A percentile compares a stretch with the other conserved stretches of the same genome.
phyloP scores from a whole-genome alignment of 331 rosid genomes.

The Saraca asoca region DNA sequence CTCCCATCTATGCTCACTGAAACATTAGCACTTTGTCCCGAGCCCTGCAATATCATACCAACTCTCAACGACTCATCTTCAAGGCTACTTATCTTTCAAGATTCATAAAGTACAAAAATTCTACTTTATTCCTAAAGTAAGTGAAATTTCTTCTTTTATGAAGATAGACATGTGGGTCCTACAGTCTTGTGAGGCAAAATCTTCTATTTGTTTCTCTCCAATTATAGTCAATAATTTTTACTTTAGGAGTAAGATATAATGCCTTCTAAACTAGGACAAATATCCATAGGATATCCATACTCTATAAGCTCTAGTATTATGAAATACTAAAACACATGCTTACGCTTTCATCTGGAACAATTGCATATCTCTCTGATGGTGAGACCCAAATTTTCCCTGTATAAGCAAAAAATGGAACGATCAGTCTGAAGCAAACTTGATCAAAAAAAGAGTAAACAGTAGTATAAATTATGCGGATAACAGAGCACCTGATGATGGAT shows the following conservation, averaged over 20 bases:
- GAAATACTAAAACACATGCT: conserved; percentile 41
- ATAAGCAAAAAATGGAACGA: background rate
- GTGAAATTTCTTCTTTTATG: conserved; percentile 9
- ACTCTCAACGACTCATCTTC: conserved; percentile 6
- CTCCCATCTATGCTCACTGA: conserved; percentile 48
- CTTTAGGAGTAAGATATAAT: too few species aligned
- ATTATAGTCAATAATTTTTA: too few species aligned
- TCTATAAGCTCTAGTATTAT: background rate
- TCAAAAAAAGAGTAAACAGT: background rate
- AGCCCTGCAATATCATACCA: conserved; percentile 53
- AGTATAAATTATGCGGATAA: background rate
- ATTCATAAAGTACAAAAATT: too few species aligned
- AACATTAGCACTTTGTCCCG: conserved; percentile 37
- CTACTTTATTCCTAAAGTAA: too few species aligned
- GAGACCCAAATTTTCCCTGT: conserved; percentile 70
- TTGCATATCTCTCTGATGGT: conserved; percentile 72
- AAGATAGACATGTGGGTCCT: background rate
- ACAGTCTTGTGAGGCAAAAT: too few species aligned
- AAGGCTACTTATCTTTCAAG: too few species aligned
- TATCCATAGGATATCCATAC: background rate
- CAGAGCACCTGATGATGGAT: conserved; percentile 64
- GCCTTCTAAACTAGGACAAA: conserved; percentile 11
- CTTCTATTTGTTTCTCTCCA: too few species aligned
- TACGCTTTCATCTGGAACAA: conserved; percentile 90
- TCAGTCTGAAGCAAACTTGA: conserved; percentile 2